Conservation (phyloP, 805 yeast genomes). For the Cyberlindnera mississippiensis region DNA sequence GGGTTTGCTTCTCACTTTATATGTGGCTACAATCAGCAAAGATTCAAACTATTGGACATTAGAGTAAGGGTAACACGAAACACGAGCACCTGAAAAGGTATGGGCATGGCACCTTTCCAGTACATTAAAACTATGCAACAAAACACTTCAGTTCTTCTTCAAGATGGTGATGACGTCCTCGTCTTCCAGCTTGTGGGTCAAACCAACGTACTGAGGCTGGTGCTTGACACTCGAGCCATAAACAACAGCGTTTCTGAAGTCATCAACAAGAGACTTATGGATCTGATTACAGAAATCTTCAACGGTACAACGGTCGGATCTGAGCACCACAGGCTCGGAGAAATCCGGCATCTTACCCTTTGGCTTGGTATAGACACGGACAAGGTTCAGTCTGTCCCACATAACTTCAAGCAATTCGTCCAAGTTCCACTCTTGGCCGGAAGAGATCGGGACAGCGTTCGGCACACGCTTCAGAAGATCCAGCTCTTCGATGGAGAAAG, state of each 20-base stretch:
- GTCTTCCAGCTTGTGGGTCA: conserved; percentile 78
- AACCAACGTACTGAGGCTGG: conserved; percentile 95
- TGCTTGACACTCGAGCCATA: conserved; percentile 95
- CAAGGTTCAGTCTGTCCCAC: conserved; percentile 92
- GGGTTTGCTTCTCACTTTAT: too few species aligned
- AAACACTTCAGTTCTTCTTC: conserved; percentile 51
- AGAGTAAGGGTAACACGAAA: not conserved
- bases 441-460: conserved; percentile 93
- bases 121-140: too few species aligned
- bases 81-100: conserved; percentile 1
- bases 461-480: conserved; percentile 90
- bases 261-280: conserved; percentile 90
- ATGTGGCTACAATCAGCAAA: too few species aligned
- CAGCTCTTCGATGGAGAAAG: conserved; percentile 89
- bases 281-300: conserved; percentile 96
- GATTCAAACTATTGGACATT: too few species aligned
- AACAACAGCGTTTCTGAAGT: conserved; percentile 89
- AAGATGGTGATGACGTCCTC: conserved; percentile 96
- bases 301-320: conserved; percentile 76
- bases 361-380: conserved; percentile 96
- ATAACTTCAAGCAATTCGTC: conserved; percentile 90
- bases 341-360: conserved; percentile 94
- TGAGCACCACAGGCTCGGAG: conserved; percentile 88
- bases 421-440: conserved; percentile 95
- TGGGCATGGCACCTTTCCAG: conserved; percentile 3